Base-by-base conservation (phyloP, 1,284 basidiomycete genomes). In the Microbotryum silenes-acaulis region DNA sequence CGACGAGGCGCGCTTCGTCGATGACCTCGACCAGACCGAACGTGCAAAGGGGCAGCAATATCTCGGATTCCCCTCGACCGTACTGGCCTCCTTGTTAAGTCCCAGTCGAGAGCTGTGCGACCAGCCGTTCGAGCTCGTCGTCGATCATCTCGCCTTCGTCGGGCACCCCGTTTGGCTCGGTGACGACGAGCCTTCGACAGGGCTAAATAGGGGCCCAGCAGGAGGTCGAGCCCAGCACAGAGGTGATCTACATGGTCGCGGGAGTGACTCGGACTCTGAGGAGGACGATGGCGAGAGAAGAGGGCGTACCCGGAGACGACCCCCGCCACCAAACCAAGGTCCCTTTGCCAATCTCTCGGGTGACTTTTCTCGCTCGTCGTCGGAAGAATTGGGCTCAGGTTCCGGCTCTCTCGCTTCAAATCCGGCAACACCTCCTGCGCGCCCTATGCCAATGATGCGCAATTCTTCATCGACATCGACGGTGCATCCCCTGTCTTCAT, bases 121-220 rank as follows among this genome's bases (percentile, higher is more conserved):
- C 75, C 89, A 91, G 74, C 91, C 91, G 72, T 97, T 97, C 73
- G 92, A 96, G 74, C 82, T 98, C 31, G 77, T 88, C 51, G 86
- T 97, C 23, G 92, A 97, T 72, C 88, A 93, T 71, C 81, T 97
- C n/a, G 88, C 85, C 2, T 97, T 97, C 73, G 81, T 97, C 47
- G 94, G 94, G 0, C 93, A 97, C 75, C 94, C 94, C 0, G 91
- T 97, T 2, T 87, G 86, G 70, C 82, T 84, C 12, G 85, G 87
- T 42, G 72, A 79, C n/a, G 85, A 88, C 68, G 88, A 75, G 7
- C 48, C 47, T 90, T 42, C 37, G 37, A 18, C 16, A 18, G 14
- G 37, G 37, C 16, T 42, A 18, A 42, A 42, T 56, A 45, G 62
- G 12, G 37, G 14, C 37, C 12, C 5, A 18, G 12, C 37, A 9